Evolutionary conservation across 495 filamentous ascomycete species (phyloP), one percentile per base, ranked within the genome.

Genomic region (Penicillium subrubescens): DNA sequence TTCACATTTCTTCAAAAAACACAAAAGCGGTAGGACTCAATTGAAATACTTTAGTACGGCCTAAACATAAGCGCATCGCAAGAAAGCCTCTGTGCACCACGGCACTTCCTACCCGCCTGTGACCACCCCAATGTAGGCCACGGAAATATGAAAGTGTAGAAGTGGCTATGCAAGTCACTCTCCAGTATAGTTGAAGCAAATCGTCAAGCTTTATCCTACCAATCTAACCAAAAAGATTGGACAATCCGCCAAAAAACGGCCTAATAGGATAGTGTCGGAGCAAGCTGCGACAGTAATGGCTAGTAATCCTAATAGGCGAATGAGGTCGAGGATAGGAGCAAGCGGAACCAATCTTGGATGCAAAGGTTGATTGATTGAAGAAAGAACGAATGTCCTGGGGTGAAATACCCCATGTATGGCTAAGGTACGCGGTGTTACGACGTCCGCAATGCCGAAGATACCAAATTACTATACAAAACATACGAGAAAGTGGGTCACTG

Each of bases 141-240:
- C 44, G 44, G 44, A 48, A 48, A n/a, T 5, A 48, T 48, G 17
- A 48, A n/a, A 48, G 44, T 48, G 44, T 48, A 48, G 44, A 48
- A 48, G 44, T 48, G n/a, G 2, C 44, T 48, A 5, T 19, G 44
- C 44, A 48, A 48, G 44, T 48, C 44, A 48, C 44, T 48, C 12
- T 48, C 44, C 44, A 48, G 44, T 48, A 48, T 48, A 48, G 44
- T 48, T 48, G 44, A 48, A 48, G 44, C 44, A 48, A 48, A 48
- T 48, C 3, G 44, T 48, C 44, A 48, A 2, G 44, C 44, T 48
- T 48, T 48, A 48, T 48, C n/a, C 44, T 48, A 48, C 44, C 44
- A 48, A 48, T 48, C 12, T 48, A 25, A 48, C 29, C 44, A 48
- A 48, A 48, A 48, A 48, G 12, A 48, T 48, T 48, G n/a, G 12